Percentiles rank a stretch among this genome's conserved stretches.
Conservation (phyloP, 805 yeast species). For the Lipomyces chichibuensis region DNA sequence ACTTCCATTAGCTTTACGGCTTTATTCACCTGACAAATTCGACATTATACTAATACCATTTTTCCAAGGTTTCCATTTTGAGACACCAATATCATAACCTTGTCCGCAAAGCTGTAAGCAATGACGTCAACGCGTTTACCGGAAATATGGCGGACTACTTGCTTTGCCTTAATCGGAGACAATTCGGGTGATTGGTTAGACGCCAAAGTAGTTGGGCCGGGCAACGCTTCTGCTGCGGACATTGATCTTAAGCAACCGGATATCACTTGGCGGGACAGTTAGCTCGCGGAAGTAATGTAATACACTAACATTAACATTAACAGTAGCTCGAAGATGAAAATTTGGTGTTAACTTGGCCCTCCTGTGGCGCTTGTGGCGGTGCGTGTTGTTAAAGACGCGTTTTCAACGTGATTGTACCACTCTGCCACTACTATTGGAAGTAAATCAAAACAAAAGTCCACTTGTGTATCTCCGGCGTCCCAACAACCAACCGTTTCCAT, state of each 20-base stretch:
- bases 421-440: too few relatives aligned
- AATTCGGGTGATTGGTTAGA: neutral
- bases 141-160: slow-evolving; percentile 12
- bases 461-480: neutral
- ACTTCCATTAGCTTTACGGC: neutral
- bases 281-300: too few relatives aligned
- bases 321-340: too few relatives aligned
- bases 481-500: neutral
- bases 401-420: neutral
- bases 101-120: slow-evolving; percentile 30
- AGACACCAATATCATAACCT: slow-evolving; percentile 28
- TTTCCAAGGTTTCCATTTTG: slow-evolving; percentile 30
- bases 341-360: too few relatives aligned
- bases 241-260: neutral
- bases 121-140: slow-evolving; percentile 28
- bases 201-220: neutral
- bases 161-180: slow-evolving; percentile 16
- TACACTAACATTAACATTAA: too few relatives aligned
- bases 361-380: too few relatives aligned
- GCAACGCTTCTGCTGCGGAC: neutral
- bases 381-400: neutral
- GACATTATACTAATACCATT: slow-evolving; percentile 18
- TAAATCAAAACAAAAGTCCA: neutral
- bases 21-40: neutral
- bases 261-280: neutral